phyloP scores from a whole-genome alignment of 805 yeast species.

The Yarrowia hollandica region DNA sequence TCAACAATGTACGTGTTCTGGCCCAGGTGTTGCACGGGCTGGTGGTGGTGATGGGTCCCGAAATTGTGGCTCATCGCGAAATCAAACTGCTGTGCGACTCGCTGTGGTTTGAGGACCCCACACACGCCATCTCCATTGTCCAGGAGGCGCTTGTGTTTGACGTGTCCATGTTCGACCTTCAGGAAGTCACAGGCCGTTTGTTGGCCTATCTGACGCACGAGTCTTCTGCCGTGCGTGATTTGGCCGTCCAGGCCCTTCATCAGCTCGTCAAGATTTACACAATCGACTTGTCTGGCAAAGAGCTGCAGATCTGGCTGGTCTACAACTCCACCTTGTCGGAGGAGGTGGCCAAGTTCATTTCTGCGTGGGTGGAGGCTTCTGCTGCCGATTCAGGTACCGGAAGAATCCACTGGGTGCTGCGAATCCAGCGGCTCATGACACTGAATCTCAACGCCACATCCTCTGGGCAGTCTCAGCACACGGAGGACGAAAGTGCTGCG shows the following conservation, averaged over 20 bases:
- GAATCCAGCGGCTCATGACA: conserved; percentile 45
- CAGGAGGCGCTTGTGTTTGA: conserved; percentile 54
- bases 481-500: conserved; percentile 23
- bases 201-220: conserved; percentile 27
- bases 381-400: conserved; percentile 30
- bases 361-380: conserved; percentile 61
- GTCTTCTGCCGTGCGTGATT: conserved; percentile 37
- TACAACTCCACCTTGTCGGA: conserved; percentile 48
- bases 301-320: conserved; percentile 60
- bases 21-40: conserved; percentile 16
- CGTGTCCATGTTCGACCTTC: conserved; percentile 41
- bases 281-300: conserved; percentile 43
- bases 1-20: conserved; percentile 18
- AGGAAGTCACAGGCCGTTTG: conserved; percentile 37
- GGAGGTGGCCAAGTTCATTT: conserved; percentile 50
- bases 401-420: conserved; percentile 53
- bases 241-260: conserved; percentile 57
- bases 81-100: conserved; percentile 14
- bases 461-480: conserved; percentile 38
- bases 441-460: conserved; percentile 32
- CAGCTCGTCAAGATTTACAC: conserved; percentile 60
- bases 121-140: conserved; percentile 19
- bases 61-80: conserved; percentile 11
- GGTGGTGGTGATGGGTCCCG: conserved; percentile 24
- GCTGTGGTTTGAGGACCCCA: conserved; percentile 18